Evolutionary conservation across 306 rosid genomes (phyloP).

Genomic region (Dryas drummondii): DNA sequence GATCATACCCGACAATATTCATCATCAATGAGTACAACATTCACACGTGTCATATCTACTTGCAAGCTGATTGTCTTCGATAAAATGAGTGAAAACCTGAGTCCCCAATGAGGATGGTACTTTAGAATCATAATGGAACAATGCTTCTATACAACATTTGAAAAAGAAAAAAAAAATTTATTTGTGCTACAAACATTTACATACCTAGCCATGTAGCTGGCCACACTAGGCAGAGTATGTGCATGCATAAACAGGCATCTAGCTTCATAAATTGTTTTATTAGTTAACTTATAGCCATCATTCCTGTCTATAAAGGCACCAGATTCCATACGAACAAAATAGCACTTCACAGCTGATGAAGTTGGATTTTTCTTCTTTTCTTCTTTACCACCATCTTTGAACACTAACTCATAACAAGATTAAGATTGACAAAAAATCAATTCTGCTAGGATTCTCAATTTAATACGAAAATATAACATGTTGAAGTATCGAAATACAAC

Average conservation of each 20-base stretch:
- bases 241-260: slow-evolving; percentile 62
- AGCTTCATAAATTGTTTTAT: slow-evolving; percentile 43
- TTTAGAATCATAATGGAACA: slow-evolving; percentile 5
- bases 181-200: neutral
- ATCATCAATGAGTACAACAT: slow-evolving; percentile 40
- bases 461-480: neutral
- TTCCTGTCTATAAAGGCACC: slow-evolving; percentile 31
- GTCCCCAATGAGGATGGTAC: slow-evolving; percentile 16
- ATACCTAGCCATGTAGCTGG: slow-evolving; percentile 74
- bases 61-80: slow-evolving; percentile 60
- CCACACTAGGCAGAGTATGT: slow-evolving; percentile 41
- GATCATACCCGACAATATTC: slow-evolving; percentile 43
- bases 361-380: slow-evolving; percentile 56
- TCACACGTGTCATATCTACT: slow-evolving; percentile 47
- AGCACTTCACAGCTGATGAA: slow-evolving; percentile 63
- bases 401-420: slow-evolving; percentile 44
- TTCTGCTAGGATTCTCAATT: neutral
- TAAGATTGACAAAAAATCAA: slow-evolving; percentile 8
- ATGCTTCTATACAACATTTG: neutral
- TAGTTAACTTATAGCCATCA: slow-evolving; percentile 36
- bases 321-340: slow-evolving; percentile 56
- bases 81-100: slow-evolving; percentile 69
- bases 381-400: slow-evolving; percentile 68
- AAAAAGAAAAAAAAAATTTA: neutral
- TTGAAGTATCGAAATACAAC: neutral